These are phyloP conservation scores for Pelargonium nanum DNA, from an alignment of 345 rosid genomes.

Conservation along the genomic window DNA sequence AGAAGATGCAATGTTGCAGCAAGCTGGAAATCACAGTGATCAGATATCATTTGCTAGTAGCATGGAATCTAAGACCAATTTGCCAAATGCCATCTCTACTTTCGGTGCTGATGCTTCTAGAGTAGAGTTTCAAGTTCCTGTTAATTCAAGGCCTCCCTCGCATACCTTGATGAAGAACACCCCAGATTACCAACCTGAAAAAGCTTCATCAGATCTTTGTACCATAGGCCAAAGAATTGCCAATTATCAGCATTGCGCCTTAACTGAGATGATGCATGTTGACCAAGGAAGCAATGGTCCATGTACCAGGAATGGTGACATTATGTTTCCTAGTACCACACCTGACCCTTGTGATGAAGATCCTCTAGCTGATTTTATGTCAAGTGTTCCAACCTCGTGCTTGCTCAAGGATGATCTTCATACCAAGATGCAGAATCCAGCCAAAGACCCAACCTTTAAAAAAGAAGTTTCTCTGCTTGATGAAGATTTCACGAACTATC, in stretches of 20 bases:
- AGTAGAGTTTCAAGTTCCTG: constrained; percentile 15
- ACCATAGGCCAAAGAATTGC: constrained; percentile 12
- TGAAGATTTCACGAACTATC: constrained; percentile 11
- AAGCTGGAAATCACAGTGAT: constrained; percentile 18
- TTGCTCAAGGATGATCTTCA: constrained; percentile 10
- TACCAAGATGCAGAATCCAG: constrained; percentile 7
- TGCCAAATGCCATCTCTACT: constrained; percentile 14
- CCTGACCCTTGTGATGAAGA: constrained; percentile 13
- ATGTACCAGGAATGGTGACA: constrained; percentile 17
- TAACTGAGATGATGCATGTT: constrained; percentile 9
- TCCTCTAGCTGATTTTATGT: constrained; percentile 14
- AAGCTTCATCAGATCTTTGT: constrained; percentile 10
- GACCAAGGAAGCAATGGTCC: constrained; percentile 16
- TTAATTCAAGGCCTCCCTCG: constrained; percentile 14
- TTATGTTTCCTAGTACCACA: constrained; percentile 11
- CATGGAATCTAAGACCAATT: constrained; percentile 14
- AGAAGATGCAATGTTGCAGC: constrained; percentile 16
- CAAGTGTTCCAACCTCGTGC: constrained; percentile 16
- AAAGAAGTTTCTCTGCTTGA: constrained; percentile 18
- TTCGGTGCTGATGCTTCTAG: constrained; percentile 17
- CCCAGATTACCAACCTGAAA: constrained; percentile 13
- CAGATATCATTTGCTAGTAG: constrained; percentile 13
- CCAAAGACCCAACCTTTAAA: constrained; percentile 9
- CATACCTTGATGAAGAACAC: constrained; percentile 13
- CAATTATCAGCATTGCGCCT: constrained; percentile 12